Percentiles rank a stretch among this genome's conserved stretches.
phyloP scores from a whole-genome alignment of 192 early-diverging fungal species.

The Linnemannia zychae region DNA sequence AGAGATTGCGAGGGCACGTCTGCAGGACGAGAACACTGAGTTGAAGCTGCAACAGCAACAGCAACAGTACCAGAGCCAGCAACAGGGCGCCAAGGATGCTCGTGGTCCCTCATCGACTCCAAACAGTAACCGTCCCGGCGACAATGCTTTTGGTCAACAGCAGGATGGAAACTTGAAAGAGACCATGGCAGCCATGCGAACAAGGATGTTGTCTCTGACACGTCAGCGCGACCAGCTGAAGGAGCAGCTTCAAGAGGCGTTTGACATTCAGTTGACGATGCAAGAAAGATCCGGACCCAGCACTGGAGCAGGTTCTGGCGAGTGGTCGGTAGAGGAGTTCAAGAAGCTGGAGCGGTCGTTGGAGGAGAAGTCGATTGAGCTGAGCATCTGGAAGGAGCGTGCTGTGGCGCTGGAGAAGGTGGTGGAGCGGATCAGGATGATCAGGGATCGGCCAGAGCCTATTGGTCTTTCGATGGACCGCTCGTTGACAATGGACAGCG shows the following conservation, averaged over 20 bases:
- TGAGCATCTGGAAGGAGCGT: slow-evolving; percentile 49
- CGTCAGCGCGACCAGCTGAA: slow-evolving; percentile 45
- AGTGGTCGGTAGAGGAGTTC: slow-evolving; percentile 49
- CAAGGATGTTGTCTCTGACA: slow-evolving; percentile 43
- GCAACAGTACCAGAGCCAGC: slow-evolving; percentile 12
- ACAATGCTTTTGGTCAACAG: not conserved
- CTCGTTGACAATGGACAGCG: slow-evolving; percentile 25
- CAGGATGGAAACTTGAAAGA: slow-evolving; percentile 2
- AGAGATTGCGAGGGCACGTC: slow-evolving; percentile 42
- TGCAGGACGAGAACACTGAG: slow-evolving; percentile 46
- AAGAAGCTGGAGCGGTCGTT: slow-evolving; percentile 46
- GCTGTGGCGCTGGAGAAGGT: slow-evolving; percentile 51
- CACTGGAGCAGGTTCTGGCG: slow-evolving; percentile 22
- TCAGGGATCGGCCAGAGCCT: slow-evolving; percentile 50
- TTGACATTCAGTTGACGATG: slow-evolving; percentile 51
- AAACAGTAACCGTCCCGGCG: not conserved
- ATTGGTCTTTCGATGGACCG: slow-evolving; percentile 43
- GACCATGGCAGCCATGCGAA: slow-evolving; percentile 48
- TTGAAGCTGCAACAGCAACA: slow-evolving; percentile 29
- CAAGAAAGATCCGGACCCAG: slow-evolving; percentile 22
- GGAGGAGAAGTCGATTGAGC: slow-evolving; percentile 49
- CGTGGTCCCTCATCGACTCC: not conserved
- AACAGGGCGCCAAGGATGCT: not conserved
- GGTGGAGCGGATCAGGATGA: slow-evolving; percentile 54
- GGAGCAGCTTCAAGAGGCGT: slow-evolving; percentile 53